Conservation (phyloP, 1,139 yeast genomes). For the Yamadazyma atlantica region DNA sequence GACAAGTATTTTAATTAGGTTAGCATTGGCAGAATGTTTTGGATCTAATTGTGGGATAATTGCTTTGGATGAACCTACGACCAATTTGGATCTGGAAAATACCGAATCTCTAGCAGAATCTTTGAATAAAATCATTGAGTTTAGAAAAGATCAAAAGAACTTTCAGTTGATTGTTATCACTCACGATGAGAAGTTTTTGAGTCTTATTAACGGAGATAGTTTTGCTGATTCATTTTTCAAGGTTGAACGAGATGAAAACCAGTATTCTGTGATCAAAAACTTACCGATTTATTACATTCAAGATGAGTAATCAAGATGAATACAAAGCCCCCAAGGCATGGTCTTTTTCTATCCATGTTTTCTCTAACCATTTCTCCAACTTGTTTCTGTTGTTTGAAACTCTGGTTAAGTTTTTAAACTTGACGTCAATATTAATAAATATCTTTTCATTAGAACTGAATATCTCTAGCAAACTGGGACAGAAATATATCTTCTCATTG, state of each 20-base stretch:
- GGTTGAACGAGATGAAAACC: conserved; percentile 76
- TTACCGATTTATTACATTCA: conserved; percentile 43
- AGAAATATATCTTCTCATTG: conserved; percentile 14
- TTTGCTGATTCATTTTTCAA: conserved; percentile 90
- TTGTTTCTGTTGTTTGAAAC: conserved; percentile 12
- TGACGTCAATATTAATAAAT: conserved; percentile 13
- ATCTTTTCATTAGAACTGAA: conserved; percentile 35
- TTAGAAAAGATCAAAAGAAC: conserved; percentile 75
- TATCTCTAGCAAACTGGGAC: conserved; percentile 59
- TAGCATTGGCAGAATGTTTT: conserved; percentile 94
- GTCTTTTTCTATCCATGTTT: conserved; percentile 71
- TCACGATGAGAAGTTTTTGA: conserved; percentile 89
- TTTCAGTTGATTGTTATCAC: conserved; percentile 94
- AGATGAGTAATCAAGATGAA: conserved; percentile 28
- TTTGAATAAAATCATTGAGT: conserved; percentile 69
- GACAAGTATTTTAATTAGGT: conserved; percentile 85
- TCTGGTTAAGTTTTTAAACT: conserved; percentile 10
- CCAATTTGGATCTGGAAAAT: conserved; percentile 88
- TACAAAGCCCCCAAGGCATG: conserved; percentile 16
- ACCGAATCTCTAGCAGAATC: conserved; percentile 85
- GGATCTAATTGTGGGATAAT: conserved; percentile 94
- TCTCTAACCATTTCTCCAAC: conserved; percentile 69
- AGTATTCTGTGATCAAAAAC: conserved; percentile 67
- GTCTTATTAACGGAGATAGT: conserved; percentile 79
- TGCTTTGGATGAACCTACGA: conserved; percentile 97